Conservation (phyloP, 139 green algal species). For the Haematococcus lacustris region DNA sequence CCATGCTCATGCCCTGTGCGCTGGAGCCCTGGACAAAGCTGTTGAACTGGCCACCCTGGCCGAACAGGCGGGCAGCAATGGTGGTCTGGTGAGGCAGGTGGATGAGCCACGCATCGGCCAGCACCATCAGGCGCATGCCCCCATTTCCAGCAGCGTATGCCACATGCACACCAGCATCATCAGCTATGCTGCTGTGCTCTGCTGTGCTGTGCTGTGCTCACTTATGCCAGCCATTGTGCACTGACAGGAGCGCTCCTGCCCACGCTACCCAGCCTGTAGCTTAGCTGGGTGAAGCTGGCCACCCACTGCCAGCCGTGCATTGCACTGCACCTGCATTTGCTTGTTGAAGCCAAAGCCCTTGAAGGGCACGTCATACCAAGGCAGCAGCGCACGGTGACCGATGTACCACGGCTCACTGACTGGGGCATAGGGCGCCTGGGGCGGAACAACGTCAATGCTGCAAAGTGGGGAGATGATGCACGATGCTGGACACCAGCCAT, state of each 20-base stretch:
- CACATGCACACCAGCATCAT: not conserved
- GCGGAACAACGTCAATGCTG: too few relatives aligned
- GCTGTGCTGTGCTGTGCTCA: not conserved
- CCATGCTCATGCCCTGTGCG: too few relatives aligned
- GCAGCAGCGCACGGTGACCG: not conserved
- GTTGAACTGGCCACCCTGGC: too few relatives aligned
- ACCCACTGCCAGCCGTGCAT: not conserved
- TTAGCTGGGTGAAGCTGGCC: not conserved
- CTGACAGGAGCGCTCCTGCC: not conserved
- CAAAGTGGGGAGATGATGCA: too few relatives aligned
- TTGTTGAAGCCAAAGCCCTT: conserved; percentile 10
- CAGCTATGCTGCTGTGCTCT: not conserved
- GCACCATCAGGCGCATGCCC: not conserved
- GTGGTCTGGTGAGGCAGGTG: not conserved
- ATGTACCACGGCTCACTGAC: conserved; percentile 9
- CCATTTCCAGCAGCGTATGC: not conserved
- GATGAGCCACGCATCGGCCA: conserved; percentile 5
- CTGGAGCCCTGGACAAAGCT: too few relatives aligned
- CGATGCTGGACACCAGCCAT: too few relatives aligned
- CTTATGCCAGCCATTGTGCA: not conserved
- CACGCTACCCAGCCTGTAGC: not conserved
- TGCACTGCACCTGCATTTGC: conserved; percentile 1
- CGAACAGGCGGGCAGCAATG: not conserved
- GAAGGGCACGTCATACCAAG: conserved; percentile 2
- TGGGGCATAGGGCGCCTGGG: too few relatives aligned